A percentile compares a stretch with the other conserved stretches of the same genome.
Evolutionary conservation across 2,329 filamentous ascomycete species (phyloP).

Genomic region (Ceratocystis colombiana): DNA sequence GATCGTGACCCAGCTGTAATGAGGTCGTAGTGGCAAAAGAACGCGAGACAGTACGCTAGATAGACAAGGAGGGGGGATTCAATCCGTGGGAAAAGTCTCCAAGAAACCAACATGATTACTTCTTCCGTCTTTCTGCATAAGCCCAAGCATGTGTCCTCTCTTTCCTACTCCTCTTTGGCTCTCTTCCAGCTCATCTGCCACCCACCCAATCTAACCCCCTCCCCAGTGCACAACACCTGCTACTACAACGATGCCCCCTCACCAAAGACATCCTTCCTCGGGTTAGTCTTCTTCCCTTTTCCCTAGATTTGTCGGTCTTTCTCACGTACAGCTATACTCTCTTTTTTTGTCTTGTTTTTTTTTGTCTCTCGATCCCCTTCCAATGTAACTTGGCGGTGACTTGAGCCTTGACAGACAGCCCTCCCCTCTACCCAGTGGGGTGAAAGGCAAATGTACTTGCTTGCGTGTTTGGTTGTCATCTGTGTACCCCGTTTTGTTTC

Average conservation of each 20-base stretch:
- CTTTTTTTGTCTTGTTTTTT: not conserved
- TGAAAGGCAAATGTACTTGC: too few relatives aligned
- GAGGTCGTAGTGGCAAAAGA: slow-evolving; percentile 2
- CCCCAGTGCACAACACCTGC: not conserved
- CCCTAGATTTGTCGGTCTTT: not conserved
- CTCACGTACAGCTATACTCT: not conserved
- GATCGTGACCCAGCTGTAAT: not conserved
- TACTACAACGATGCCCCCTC: not conserved
- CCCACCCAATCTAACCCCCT: not conserved
- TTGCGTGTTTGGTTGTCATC: not conserved
- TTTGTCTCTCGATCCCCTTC: not conserved
- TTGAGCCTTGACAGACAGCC: not conserved
- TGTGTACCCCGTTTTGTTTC: slow-evolving; percentile 2
- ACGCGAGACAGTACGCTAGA: not conserved
- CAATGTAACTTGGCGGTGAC: not conserved
- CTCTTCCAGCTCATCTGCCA: not conserved
- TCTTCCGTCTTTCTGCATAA: not conserved
- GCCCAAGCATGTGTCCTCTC: not conserved
- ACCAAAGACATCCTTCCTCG: not conserved
- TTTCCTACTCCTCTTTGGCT: not conserved
- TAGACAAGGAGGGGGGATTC: not conserved
- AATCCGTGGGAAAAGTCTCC: not conserved
- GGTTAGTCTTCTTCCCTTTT: not conserved
- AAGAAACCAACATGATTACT: not conserved
- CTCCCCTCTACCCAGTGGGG: too few relatives aligned